phyloP scores from a whole-genome alignment of 805 yeast genomes.

The Isabelozyma rhagii region DNA sequence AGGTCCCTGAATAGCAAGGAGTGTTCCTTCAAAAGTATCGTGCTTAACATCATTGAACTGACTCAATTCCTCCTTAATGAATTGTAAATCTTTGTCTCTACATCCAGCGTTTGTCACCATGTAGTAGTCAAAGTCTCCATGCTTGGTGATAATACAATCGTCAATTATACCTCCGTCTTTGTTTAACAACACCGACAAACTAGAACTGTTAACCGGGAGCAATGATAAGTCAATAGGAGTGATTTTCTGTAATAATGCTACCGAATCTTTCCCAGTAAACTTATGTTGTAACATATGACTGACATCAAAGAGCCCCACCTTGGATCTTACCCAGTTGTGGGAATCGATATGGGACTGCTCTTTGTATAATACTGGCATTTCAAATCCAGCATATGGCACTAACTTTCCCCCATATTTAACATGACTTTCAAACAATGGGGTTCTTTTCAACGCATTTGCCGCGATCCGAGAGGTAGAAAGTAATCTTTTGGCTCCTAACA shows the following conservation, averaged over 20 bases:
- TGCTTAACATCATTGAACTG: constrained; percentile 37
- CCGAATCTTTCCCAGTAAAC: constrained; percentile 65
- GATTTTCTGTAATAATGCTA: constrained; percentile 65
- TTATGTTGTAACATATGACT: constrained; percentile 96
- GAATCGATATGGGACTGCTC: constrained; percentile 89
- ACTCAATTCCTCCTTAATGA: constrained; percentile 52
- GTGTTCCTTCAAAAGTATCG: constrained; percentile 60
- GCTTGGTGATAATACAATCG: constrained; percentile 90
- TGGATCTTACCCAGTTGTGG: constrained; percentile 87
- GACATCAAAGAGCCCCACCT: constrained; percentile 92
- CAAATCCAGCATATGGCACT: constrained; percentile 96
- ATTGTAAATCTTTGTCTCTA: constrained; percentile 71
- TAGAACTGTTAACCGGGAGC: constrained; percentile 57
- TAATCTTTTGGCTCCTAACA: constrained; percentile 12
- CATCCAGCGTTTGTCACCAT: constrained; percentile 97
- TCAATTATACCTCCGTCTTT: constrained; percentile 80
- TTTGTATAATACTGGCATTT: constrained; percentile 89
- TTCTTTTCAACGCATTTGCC: constrained; percentile 42
- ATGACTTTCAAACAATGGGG: constrained; percentile 84
- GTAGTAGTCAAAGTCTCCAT: constrained; percentile 70
- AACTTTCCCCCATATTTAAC: constrained; percentile 77
- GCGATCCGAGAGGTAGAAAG: constrained; percentile 20
- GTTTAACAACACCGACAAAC: constrained; percentile 74
- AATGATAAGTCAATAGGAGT: constrained; percentile 83
- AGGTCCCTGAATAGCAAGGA: constrained; percentile 94